Evolutionary conservation across 2,329 filamentous ascomycete species (phyloP), one percentile per base, ranked within the genome.

Genomic region (Capronia americana): DNA sequence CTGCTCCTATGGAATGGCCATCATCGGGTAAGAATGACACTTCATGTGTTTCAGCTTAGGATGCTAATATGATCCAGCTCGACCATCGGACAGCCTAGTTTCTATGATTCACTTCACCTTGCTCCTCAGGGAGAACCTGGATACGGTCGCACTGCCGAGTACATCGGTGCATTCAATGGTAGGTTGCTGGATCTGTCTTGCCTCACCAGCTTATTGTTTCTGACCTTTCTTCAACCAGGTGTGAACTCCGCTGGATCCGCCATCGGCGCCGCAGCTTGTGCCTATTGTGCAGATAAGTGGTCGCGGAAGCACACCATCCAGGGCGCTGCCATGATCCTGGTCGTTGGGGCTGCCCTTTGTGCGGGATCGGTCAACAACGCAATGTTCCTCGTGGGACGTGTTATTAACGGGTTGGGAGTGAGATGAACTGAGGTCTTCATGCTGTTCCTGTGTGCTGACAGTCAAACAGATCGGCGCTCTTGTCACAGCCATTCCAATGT

Each of bases 81-180:
- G 26, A 82, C 80, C 1, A 77, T 83, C 57, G 82, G 81, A 2
- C 81, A 83, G 64, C 80, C 81, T 3, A 78, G 74, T 44, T 83
- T 83, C 74, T 82, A 80, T 72, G 74, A 70, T 4, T 79, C 78
- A 70, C 77, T 83, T 56, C 68, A 77, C 32, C 75, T 83, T 12
- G 77, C 78, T 5, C 62, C 75, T 6, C 71, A 75, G 63, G 77
- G 75, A 10, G 73, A 78, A 60, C 76, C 79, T 3, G 79, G 79
- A 24, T 82, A 82, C 68, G 69, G 69, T 1, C 77, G 78, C 53
- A 82, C 81, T 0, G 76, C 79, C 3, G 77, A 78, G 64, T 75
- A 80, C 23, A 79, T 82, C 51, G 81, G 79, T 34, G 81, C 80
- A 23, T 75, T 82, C 59, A 82, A 82, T 72, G 81, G 81, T 69